Evolutionary conservation across 2,329 filamentous ascomycete species (phyloP), one percentile per base, ranked within the genome.

Genomic region (Ascochyta lentis): DNA sequence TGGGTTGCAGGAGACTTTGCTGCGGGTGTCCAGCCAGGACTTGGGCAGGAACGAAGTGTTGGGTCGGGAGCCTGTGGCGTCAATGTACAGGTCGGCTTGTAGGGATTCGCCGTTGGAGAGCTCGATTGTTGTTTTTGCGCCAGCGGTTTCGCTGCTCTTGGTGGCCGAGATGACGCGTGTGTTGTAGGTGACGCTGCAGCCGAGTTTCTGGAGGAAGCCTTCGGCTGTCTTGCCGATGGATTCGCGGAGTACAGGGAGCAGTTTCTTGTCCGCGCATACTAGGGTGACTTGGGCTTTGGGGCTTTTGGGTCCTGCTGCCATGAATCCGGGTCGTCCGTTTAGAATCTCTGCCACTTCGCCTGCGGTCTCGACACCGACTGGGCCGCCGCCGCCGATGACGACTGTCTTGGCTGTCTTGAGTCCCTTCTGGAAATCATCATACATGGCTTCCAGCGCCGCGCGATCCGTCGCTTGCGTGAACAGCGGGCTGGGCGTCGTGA

Each of bases 11-110:
- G 75, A 75, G 23, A 87, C 79, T 63, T 78, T 80, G 37, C 80
- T 81, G 45, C 72, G 73, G n/a, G 71, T 71, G 56, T 80, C 75
- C 13, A 86, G 76, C 67, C 83, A 80, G 3, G 77, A 71, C 13
- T 72, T 67, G 1, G 84, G 83, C 1, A 87, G 73, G 67, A 81
- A 86, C 31, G 71, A 72, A 26, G 79, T 83, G 68, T 84, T 85
- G 0, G 83, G 83, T 15, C 74, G 71, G 9, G 77, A 78, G 16
- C 84, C 84, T 1, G 79, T 81, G 8, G 81, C 81, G 16, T 81
- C 78, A 56, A 86, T 80, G 67, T 83, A 85, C 46, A 84, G 67
- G 60, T 86, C 84, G 6, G 79, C 78, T 0, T 76, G 75, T 54
- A 83, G 63, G 3, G 74, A 77, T 49, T 80, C 76, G 39, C 83